A percentile compares a stretch with the other conserved stretches of the same genome.
phyloP scores from a whole-genome alignment of 2,329 filamentous ascomycete species.

The Ophiostoma sp. region DNA sequence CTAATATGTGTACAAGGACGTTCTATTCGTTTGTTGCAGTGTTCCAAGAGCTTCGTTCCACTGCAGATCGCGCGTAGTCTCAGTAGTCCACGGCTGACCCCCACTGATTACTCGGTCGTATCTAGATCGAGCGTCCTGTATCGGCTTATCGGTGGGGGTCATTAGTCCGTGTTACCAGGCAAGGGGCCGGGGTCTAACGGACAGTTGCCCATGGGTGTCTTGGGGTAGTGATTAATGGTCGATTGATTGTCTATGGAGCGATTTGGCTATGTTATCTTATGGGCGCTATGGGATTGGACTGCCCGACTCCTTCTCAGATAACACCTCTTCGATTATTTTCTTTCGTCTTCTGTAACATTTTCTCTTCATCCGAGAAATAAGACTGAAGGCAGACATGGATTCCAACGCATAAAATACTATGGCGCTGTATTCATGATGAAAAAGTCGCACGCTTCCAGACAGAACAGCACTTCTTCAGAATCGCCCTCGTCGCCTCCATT shows the following conservation, averaged over 20 bases:
- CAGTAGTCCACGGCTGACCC: background rate
- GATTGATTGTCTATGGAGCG: background rate
- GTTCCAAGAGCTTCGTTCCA: slow-evolving; percentile 3
- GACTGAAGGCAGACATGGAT: too few relatives aligned
- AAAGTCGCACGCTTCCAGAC: background rate
- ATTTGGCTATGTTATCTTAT: background rate
- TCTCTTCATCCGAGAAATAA: too few relatives aligned
- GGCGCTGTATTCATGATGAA: background rate
- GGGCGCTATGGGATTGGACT: background rate
- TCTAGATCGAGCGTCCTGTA: slow-evolving; percentile 10
- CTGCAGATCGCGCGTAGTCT: background rate
- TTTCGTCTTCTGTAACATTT: too few relatives aligned
- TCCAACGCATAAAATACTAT: background rate
- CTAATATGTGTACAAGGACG: background rate
- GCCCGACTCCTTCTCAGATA: background rate
- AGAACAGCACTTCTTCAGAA: background rate
- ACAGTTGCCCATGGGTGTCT: background rate
- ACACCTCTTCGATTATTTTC: too few relatives aligned
- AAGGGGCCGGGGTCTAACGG: background rate
- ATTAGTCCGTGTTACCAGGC: background rate
- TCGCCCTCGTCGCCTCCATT: background rate
- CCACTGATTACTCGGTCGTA: background rate
- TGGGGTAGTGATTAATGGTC: background rate
- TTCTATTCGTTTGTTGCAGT: background rate
- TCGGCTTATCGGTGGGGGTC: slow-evolving; percentile 8